These are phyloP conservation scores for Diphasiastrum complanatum DNA, from an alignment of 83 land plant species.

Conservation along the genomic window DNA sequence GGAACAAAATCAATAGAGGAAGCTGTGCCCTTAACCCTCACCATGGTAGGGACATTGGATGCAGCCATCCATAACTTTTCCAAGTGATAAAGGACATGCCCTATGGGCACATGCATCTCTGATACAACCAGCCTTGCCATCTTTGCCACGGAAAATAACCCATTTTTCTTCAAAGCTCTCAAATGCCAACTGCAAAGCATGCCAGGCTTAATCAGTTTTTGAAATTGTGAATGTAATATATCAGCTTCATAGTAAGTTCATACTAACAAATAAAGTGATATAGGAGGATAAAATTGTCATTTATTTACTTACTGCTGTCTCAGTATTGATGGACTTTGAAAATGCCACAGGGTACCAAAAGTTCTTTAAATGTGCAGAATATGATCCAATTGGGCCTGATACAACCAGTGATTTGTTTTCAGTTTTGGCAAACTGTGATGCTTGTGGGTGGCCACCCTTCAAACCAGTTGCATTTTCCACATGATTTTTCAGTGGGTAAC, in stretches of 20 bases:
- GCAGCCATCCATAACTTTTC: constrained; percentile 76
- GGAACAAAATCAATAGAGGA: background rate
- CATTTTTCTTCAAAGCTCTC: constrained; percentile 96
- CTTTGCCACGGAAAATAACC: constrained; percentile 93
- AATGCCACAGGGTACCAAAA: constrained; percentile 98
- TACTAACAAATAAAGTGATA: background rate
- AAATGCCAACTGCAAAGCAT: constrained; percentile 60
- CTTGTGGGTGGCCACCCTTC: constrained; percentile 20
- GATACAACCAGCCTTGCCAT: constrained; percentile 88
- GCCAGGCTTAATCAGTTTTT: constrained; percentile 1
- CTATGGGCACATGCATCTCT: constrained; percentile 92
- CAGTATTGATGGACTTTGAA: constrained; percentile 59
- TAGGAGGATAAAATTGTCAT: background rate
- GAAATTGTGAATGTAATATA: background rate
- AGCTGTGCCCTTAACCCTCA: constrained; percentile 24
- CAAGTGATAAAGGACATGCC: constrained; percentile 95
- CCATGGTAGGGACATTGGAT: constrained; percentile 97
- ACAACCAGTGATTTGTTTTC: constrained; percentile 44
- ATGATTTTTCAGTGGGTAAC: constrained; percentile 8
- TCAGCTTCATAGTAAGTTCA: background rate
- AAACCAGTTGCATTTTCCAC: constrained; percentile 10
- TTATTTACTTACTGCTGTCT: constrained; percentile 54
- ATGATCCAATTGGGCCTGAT: constrained; percentile 74
- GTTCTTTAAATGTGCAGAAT: constrained; percentile 62
- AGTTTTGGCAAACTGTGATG: constrained; percentile 17